Percentiles rank a stretch among this genome's conserved stretches.
Evolutionary conservation across 2,329 filamentous ascomycete genomes (phyloP).

Genomic region (Colletotrichum lini): DNA sequence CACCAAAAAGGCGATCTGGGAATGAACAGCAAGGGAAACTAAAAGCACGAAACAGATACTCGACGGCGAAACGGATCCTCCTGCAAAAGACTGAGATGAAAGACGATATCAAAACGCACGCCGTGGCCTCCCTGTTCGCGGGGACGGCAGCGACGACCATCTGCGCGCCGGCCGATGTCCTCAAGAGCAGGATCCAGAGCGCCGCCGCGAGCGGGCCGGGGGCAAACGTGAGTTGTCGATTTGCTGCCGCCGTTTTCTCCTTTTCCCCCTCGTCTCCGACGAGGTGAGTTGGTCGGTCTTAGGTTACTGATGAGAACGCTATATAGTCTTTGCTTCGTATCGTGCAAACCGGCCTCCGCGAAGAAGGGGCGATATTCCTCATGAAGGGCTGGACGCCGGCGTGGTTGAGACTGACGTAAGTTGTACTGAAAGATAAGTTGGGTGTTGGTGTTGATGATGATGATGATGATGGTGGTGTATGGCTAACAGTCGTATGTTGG

Average conservation of each 20-base stretch:
- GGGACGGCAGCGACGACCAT: slow-evolving; percentile 63
- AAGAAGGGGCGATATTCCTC: slow-evolving; percentile 58
- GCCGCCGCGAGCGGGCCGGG: slow-evolving; percentile 44
- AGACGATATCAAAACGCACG: slow-evolving; percentile 59
- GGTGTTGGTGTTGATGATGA: too few relatives aligned
- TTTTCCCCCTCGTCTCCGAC: too few relatives aligned
- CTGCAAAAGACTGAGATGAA: slow-evolving; percentile 47
- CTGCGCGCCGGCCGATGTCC: slow-evolving; percentile 61
- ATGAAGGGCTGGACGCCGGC: slow-evolving; percentile 64
- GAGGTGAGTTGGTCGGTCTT: too few relatives aligned
- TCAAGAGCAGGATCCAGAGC: slow-evolving; percentile 60
- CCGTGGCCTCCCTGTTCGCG: slow-evolving; percentile 56
- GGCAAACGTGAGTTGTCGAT: slow-evolving; percentile 30
- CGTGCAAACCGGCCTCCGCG: slow-evolving; percentile 51
- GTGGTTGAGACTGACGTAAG: slow-evolving; percentile 59
- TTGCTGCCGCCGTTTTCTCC: background rate
- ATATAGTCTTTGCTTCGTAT: slow-evolving; percentile 53
- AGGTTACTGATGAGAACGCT: background rate
- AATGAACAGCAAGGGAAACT: background rate
- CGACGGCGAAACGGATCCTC: slow-evolving; percentile 53
- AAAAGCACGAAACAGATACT: slow-evolving; percentile 47
- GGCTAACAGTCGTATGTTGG: slow-evolving; percentile 37
- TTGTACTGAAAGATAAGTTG: slow-evolving; percentile 39
- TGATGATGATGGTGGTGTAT: background rate
- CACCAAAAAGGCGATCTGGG: background rate